phyloP scores from a whole-genome alignment of 106 monocot species.

The Cymbidium sinense region DNA sequence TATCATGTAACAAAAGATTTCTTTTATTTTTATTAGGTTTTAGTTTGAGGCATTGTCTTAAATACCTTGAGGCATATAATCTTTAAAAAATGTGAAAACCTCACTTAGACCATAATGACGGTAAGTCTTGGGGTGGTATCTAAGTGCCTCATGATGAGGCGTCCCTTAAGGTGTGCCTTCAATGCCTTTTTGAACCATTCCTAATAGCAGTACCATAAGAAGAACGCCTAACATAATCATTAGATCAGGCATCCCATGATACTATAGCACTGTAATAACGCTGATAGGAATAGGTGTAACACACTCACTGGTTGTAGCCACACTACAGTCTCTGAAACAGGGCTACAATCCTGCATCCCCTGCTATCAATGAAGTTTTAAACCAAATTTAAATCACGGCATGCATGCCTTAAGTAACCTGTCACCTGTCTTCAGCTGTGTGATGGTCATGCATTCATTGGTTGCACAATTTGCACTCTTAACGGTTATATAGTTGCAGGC shows the following conservation, averaged over 20 bases:
- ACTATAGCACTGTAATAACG: not conserved
- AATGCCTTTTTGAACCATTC: not conserved
- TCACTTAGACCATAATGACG: too few relatives aligned
- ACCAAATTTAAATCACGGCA: not conserved
- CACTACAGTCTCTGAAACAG: not conserved
- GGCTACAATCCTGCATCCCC: not conserved
- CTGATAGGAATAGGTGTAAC: not conserved
- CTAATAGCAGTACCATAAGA: not conserved
- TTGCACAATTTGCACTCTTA: not conserved
- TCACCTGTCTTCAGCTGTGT: not conserved
- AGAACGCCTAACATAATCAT: not conserved
- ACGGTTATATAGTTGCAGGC: not conserved
- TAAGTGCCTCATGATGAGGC: too few relatives aligned
- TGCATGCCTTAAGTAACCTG: not conserved
- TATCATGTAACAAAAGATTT: too few relatives aligned
- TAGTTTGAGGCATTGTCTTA: too few relatives aligned
- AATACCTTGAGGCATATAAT: too few relatives aligned
- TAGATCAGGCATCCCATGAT: not conserved
- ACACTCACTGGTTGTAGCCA: not conserved
- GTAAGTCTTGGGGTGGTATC: too few relatives aligned
- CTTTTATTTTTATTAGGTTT: too few relatives aligned
- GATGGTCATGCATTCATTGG: not conserved
- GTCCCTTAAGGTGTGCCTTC: too few relatives aligned
- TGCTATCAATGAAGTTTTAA: not conserved
- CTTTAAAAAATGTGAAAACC: too few relatives aligned